These are phyloP conservation scores for Bullera alba DNA, from an alignment of 768 basidiomycete genomes.

Conservation along the genomic window DNA sequence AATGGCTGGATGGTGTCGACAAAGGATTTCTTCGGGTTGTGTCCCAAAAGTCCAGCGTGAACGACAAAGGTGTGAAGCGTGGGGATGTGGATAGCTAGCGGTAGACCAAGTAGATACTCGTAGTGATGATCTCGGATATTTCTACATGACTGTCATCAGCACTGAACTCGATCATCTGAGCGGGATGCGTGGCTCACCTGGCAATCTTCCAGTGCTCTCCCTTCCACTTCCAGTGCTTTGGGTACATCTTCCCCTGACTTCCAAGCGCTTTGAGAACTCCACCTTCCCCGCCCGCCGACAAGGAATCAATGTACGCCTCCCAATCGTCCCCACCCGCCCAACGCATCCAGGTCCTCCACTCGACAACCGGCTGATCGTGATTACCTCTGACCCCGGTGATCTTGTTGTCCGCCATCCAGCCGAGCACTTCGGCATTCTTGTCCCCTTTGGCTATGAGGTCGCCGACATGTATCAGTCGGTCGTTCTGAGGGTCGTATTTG, in stretches of 20 bases:
- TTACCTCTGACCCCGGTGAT: slow-evolving; percentile 84
- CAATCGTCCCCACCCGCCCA: slow-evolving; percentile 52
- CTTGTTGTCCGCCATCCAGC: slow-evolving; percentile 58
- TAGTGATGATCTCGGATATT: slow-evolving; percentile 61
- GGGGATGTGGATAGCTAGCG: slow-evolving; percentile 67
- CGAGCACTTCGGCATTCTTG: slow-evolving; percentile 55
- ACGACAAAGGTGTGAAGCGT: slow-evolving; percentile 68
- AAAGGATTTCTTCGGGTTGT: slow-evolving; percentile 56
- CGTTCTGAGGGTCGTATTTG: slow-evolving; percentile 56
- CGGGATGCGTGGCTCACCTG: slow-evolving; percentile 44
- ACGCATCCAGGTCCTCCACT: slow-evolving; percentile 81
- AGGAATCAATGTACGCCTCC: slow-evolving; percentile 48
- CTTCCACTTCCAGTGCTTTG: slow-evolving; percentile 66
- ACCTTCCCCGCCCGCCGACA: slow-evolving; percentile 28
- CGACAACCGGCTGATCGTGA: slow-evolving; percentile 79
- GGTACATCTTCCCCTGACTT: slow-evolving; percentile 48
- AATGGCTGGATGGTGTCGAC: slow-evolving; percentile 63
- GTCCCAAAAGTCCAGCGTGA: slow-evolving; percentile 74
- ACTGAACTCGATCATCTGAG: neutral
- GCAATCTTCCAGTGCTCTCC: slow-evolving; percentile 73
- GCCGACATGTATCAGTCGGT: slow-evolving; percentile 73
- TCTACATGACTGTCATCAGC: slow-evolving; percentile 46
- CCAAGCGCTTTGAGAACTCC: slow-evolving; percentile 48
- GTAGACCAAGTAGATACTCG: slow-evolving; percentile 66
- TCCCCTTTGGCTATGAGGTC: slow-evolving; percentile 71